Conservation (phyloP, 371 early-diverging fungal species). For the Batrachochytrium dendrobatidis region DNA sequence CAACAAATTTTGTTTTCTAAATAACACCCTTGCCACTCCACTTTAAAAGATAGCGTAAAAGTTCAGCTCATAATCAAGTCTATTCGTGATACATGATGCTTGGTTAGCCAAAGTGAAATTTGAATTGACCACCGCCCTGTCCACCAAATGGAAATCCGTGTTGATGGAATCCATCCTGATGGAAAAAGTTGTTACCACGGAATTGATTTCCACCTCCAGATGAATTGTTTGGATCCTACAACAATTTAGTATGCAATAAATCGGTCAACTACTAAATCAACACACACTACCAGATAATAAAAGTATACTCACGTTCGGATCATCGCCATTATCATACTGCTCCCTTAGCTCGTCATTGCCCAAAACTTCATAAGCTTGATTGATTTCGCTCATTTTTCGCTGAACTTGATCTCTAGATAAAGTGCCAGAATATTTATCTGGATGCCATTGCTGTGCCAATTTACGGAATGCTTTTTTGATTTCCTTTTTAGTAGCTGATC, state of each 20-base stretch:
- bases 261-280: neutral
- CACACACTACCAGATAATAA: neutral
- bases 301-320: slow-evolving; percentile 74
- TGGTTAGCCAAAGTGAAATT: too few relatives aligned
- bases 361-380: slow-evolving; percentile 87
- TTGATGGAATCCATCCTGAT: slow-evolving; percentile 47
- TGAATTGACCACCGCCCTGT: slow-evolving; percentile 29
- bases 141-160: slow-evolving; percentile 49
- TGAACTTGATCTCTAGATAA: slow-evolving; percentile 66
- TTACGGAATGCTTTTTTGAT: slow-evolving; percentile 90
- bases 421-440: slow-evolving; percentile 84
- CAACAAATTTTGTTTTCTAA: too few relatives aligned
- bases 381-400: slow-evolving; percentile 87
- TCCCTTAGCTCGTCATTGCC: slow-evolving; percentile 61
- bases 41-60: too few relatives aligned
- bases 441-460: slow-evolving; percentile 67
- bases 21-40: too few relatives aligned
- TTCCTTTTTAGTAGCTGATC: slow-evolving; percentile 69
- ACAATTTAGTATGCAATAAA: neutral
- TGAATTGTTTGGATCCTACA: slow-evolving; percentile 15
- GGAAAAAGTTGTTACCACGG: slow-evolving; percentile 33
- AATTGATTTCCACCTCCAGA: neutral
- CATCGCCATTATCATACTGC: slow-evolving; percentile 85
- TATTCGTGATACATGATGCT: too few relatives aligned
- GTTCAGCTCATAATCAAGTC: too few relatives aligned